phyloP scores from a whole-genome alignment of 768 basidiomycete species.

The Pleurotus eryngii region DNA sequence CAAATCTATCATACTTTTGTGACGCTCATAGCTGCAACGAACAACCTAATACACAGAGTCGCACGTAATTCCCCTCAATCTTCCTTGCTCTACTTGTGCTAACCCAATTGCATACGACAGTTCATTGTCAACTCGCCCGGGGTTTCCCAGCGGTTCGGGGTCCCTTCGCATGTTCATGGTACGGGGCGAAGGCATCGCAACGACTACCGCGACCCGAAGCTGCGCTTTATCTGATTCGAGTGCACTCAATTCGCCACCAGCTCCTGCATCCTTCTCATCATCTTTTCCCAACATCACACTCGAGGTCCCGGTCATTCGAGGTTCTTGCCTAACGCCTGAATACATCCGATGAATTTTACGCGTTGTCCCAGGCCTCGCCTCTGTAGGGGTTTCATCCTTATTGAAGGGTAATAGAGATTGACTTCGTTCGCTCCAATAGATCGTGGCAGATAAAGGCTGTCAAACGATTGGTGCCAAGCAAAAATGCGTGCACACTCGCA shows the following conservation, averaged over 20 bases:
- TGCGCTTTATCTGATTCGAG: background rate
- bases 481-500: background rate
- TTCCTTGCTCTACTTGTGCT: constrained; percentile 19
- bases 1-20: background rate
- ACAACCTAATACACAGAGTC: no score
- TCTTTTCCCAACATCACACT: background rate
- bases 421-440: background rate
- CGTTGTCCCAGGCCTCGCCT: background rate
- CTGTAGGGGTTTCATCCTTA: background rate
- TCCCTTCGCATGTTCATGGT: constrained; percentile 6
- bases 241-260: background rate
- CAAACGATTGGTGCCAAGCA: background rate
- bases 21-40: background rate
- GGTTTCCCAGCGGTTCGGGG: constrained; percentile 7
- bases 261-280: background rate
- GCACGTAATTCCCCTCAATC: background rate
- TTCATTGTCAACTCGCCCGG: constrained; percentile 2
- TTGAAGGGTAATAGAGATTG: constrained; percentile 1
- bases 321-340: background rate
- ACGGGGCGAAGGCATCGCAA: constrained; percentile 36
- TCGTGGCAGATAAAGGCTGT: constrained; percentile 5
- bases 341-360: background rate
- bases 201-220: constrained; percentile 36
- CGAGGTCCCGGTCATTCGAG: background rate
- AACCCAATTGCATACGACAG: constrained; percentile 31